phyloP scores from a whole-genome alignment of 2,329 filamentous ascomycete genomes.

The Lanzia echinophila region DNA sequence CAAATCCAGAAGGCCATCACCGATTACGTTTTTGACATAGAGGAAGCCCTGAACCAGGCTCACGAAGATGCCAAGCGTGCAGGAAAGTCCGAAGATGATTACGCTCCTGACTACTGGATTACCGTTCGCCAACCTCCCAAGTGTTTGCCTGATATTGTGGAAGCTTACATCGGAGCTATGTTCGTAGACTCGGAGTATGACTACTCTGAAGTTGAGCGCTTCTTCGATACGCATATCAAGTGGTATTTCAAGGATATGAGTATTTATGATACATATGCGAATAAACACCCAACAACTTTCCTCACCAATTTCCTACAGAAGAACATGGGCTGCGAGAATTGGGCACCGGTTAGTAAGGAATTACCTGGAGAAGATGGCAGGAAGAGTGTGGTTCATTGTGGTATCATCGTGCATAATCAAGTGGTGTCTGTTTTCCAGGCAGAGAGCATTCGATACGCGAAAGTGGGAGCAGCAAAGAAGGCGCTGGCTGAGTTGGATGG shows the following conservation, averaged over 20 bases:
- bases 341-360: constrained; percentile 40
- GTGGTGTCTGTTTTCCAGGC: constrained; percentile 57
- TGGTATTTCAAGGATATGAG: constrained; percentile 81
- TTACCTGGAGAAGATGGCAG: constrained; percentile 33
- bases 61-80: constrained; percentile 28
- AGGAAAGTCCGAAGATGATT: constrained; percentile 34
- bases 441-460: constrained; percentile 65
- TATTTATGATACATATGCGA: constrained; percentile 81
- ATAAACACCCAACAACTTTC: constrained; percentile 75
- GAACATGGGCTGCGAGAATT: constrained; percentile 59
- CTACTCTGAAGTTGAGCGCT: constrained; percentile 63
- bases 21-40: constrained; percentile 52
- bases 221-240: constrained; percentile 69
- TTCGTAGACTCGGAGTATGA: constrained; percentile 86
- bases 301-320: constrained; percentile 58
- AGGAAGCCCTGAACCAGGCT: constrained; percentile 42
- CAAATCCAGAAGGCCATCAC: constrained; percentile 40
- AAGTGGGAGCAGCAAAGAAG: constrained; percentile 56
- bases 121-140: constrained; percentile 60
- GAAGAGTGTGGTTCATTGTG: constrained; percentile 55
- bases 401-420: constrained; percentile 67
- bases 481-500: constrained; percentile 44
- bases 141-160: constrained; percentile 74
- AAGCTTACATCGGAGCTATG: constrained; percentile 81
- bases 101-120: constrained; percentile 63